Conservation (phyloP, 768 basidiomycete genomes). For the Amanita pseudoporphyria region DNA sequence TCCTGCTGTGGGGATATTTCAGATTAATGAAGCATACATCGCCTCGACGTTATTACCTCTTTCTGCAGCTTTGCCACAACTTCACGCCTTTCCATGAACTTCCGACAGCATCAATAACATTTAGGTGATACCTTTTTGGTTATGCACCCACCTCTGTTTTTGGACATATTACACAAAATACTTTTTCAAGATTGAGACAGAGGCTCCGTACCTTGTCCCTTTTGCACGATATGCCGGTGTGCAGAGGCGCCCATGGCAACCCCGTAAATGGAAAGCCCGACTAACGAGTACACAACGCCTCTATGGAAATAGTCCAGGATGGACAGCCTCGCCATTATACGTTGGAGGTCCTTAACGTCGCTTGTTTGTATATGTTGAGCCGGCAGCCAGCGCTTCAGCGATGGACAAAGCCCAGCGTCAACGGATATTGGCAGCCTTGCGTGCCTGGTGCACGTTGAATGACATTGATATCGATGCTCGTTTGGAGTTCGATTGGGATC, state of each 20-base stretch:
- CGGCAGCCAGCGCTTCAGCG: too few species aligned
- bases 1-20: slow-evolving; percentile 22
- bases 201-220: slow-evolving; percentile 40
- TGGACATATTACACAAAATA: slow-evolving; percentile 7
- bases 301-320: slow-evolving; percentile 43
- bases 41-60: slow-evolving; percentile 13
- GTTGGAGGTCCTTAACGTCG: neutral
- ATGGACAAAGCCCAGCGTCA: neutral
- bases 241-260: slow-evolving; percentile 41
- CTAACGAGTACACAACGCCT: slow-evolving; percentile 42
- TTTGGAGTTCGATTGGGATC: slow-evolving; percentile 24
- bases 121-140: slow-evolving; percentile 1
- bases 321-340: slow-evolving; percentile 14
- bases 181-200: neutral
- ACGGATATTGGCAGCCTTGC: neutral
- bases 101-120: slow-evolving; percentile 3
- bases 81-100: slow-evolving; percentile 27
- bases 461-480: slow-evolving; percentile 36
- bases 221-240: slow-evolving; percentile 43
- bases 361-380: slow-evolving; percentile 1
- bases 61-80: slow-evolving; percentile 18
- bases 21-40: slow-evolving; percentile 11
- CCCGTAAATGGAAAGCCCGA: slow-evolving; percentile 42
- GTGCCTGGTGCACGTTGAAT: slow-evolving; percentile 40
- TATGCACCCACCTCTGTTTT: slow-evolving; percentile 23